Conservation (phyloP, 2,329 filamentous ascomycete species). For the Trichoderma koningii region DNA sequence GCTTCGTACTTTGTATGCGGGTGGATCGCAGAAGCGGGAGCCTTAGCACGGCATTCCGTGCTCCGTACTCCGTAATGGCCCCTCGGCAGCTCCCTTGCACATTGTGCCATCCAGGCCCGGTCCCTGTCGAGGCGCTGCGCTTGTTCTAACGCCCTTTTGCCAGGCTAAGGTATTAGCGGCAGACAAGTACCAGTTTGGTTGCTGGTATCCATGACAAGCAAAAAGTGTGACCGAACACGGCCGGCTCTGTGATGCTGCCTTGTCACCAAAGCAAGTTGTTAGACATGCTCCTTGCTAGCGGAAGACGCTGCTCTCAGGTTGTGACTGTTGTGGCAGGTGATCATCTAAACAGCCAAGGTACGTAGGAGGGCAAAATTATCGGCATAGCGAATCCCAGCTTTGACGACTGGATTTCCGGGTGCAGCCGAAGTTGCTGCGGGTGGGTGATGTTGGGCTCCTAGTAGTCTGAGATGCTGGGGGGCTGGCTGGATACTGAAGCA, state of each 20-base stretch:
- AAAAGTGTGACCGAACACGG: constrained; percentile 17
- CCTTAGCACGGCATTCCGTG: constrained; percentile 30
- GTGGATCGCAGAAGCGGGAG: constrained; percentile 32
- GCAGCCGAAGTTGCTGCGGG: constrained; percentile 13
- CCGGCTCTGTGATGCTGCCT: not conserved
- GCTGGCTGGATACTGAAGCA: not conserved
- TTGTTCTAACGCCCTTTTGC: constrained; percentile 23
- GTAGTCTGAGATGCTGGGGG: not conserved
- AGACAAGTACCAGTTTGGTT: not conserved
- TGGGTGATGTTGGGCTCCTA: not conserved
- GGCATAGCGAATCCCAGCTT: constrained; percentile 18
- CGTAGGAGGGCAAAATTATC: not conserved
- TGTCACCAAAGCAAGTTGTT: not conserved
- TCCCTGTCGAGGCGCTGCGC: constrained; percentile 21
- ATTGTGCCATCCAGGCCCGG: constrained; percentile 9
- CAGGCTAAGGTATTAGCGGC: not conserved
- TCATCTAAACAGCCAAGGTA: not conserved
- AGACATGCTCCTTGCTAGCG: not conserved
- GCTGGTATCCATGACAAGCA: not conserved
- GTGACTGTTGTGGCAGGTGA: no score
- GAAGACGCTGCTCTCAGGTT: no score
- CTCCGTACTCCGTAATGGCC: constrained; percentile 16
- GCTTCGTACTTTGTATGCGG: not conserved
- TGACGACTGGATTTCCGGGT: constrained; percentile 17
- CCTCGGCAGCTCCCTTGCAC: constrained; percentile 33